A percentile compares a stretch with the other conserved stretches of the same genome.
phyloP scores from a whole-genome alignment of 192 early-diverging fungal genomes.

The Mortierella antarctica region DNA sequence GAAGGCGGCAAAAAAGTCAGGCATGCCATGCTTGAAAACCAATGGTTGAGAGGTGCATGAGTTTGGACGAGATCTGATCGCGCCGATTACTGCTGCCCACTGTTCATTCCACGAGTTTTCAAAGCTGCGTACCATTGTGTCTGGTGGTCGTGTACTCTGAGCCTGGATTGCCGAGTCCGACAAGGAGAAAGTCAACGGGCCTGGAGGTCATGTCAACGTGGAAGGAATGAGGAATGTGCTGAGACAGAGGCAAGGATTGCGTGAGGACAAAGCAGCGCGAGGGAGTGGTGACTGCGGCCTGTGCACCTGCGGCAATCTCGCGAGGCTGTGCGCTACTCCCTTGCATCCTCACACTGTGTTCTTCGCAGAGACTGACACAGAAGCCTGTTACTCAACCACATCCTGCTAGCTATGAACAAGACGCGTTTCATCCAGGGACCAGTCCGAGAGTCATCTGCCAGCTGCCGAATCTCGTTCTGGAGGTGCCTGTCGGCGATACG shows the following conservation, averaged over 20 bases:
- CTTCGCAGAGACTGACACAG: too few relatives aligned
- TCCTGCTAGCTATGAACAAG: too few relatives aligned
- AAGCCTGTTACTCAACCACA: too few relatives aligned
- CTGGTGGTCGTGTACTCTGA: constrained; percentile 59
- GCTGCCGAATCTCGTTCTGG: too few relatives aligned
- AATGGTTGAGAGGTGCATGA: background rate
- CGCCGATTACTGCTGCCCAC: background rate
- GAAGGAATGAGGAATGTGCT: background rate
- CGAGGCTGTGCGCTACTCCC: too few relatives aligned
- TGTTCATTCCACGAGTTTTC: background rate
- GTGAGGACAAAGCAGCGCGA: background rate
- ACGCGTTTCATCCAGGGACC: too few relatives aligned
- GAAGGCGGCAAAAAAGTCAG: too few relatives aligned
- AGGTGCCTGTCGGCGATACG: too few relatives aligned
- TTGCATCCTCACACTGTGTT: too few relatives aligned
- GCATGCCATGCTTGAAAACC: background rate
- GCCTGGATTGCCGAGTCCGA: constrained; percentile 66
- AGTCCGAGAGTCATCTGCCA: too few relatives aligned
- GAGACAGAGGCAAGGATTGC: background rate
- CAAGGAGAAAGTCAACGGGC: constrained; percentile 64
- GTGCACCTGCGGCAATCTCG: too few relatives aligned
- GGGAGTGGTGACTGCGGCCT: too few relatives aligned
- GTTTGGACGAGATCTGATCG: background rate
- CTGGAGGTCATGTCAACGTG: constrained; percentile 28
- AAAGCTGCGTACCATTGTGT: constrained; percentile 60